Percentiles rank a stretch among this genome's conserved stretches.
These are phyloP conservation scores for Vitis vinifera DNA, from an alignment of 164 flowering plant genomes.

Conservation along the genomic window DNA sequence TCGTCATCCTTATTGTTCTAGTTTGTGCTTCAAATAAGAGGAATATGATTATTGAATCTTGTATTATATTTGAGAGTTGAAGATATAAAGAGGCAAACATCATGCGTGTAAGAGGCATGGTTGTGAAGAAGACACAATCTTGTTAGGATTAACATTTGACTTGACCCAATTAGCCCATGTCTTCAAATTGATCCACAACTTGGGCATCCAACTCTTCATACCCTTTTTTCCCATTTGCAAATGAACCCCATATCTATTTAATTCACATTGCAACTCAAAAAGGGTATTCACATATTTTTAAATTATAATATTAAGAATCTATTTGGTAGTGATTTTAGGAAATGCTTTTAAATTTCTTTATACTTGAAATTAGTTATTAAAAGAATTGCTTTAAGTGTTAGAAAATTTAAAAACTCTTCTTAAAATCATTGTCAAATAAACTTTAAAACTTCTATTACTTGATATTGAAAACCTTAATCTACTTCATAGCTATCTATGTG, in stretches of 20 bases:
- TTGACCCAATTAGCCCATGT: constrained; percentile 97
- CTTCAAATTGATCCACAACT: constrained; percentile 53
- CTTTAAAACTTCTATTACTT: no score
- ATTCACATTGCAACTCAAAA: background rate
- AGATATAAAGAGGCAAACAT: constrained; percentile 39
- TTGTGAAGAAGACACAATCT: constrained; percentile 80
- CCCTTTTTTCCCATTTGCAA: constrained; percentile 76
- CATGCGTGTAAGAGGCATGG: constrained; percentile 82
- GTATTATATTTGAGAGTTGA: background rate
- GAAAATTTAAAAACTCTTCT: no score
- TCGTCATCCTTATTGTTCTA: constrained; percentile 69
- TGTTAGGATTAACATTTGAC: constrained; percentile 65
- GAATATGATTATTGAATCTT: background rate
- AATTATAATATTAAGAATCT: background rate
- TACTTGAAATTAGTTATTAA: no score
- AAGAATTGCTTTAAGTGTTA: no score
- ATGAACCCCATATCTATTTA: constrained; percentile 80
- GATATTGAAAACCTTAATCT: no score
- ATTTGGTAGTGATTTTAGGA: no score
- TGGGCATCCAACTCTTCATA: constrained; percentile 67
- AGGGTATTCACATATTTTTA: background rate
- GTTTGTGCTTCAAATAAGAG: constrained; percentile 40
- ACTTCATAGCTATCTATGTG: no score
- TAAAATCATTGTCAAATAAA: no score
- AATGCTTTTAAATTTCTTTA: no score